Evolutionary conservation across 768 basidiomycete genomes (phyloP), one percentile per base, ranked within the genome.

Genomic region (Mycena alexandri): DNA sequence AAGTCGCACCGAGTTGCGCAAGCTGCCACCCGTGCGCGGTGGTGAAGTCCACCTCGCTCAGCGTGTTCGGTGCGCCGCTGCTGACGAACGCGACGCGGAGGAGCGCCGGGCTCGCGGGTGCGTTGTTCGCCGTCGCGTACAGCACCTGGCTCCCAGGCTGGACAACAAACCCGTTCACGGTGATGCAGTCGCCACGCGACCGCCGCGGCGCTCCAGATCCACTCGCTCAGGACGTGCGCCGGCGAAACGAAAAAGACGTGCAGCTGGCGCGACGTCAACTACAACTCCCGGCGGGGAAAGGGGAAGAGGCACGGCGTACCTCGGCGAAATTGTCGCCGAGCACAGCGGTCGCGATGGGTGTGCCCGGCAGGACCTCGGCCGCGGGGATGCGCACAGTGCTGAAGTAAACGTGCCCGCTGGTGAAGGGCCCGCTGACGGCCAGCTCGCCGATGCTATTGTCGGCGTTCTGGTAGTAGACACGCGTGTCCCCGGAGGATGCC

Each of bases 231-330:
- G 12, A 68, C 36, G 19, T 68, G 48, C 9, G 4, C 16, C 17
- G 61, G 67, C 7, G 67, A 68, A 11, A 68, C 36, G 47, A 68
- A 68, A 48, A 63, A 67, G 21, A 67, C n/a, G 50, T 68, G 67
- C 5, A 67, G 47, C 66, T 67, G n/a, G n/a, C n/a, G n/a, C n/a
- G n/a, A n/a, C n/a, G n/a, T n/a, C n/a, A n/a, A n/a, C n/a, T n/a
- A n/a, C n/a, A n/a, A n/a, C n/a, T n/a, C n/a, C n/a, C n/a, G n/a
- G n/a, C n/a, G n/a, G n/a, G n/a, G n/a, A n/a, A n/a, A n/a, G n/a
- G n/a, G n/a, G n/a, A n/a, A n/a, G n/a, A n/a, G n/a, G n/a, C n/a
- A n/a, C n/a, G n/a, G n/a, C n/a, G n/a, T 47, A 47, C 46, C 46
- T 47, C 46, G n/a, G 46, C n/a, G 5, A n/a, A 47, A 12, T n/a